These are phyloP conservation scores for Guadua angustifolia DNA, from an alignment of 176 grass and related monocot species.

Conservation along the genomic window DNA sequence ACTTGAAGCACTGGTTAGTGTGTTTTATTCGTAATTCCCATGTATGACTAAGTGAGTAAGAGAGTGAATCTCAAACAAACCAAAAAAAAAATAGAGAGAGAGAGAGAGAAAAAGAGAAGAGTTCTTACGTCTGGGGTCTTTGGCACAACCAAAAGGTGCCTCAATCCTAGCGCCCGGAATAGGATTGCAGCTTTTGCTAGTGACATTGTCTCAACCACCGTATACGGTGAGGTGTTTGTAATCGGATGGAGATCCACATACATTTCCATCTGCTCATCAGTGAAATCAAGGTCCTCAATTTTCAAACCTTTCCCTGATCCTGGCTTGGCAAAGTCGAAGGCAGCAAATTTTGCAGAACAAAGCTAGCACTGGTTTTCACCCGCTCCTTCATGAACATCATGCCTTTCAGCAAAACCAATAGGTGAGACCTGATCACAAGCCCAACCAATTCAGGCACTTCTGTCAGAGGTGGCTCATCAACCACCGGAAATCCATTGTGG, in stretches of 20 bases:
- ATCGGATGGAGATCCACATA: slow-evolving; percentile 83
- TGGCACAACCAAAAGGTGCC: slow-evolving; percentile 80
- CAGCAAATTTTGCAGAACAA: slow-evolving; percentile 53
- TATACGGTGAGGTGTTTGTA: slow-evolving; percentile 85
- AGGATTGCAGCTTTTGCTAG: slow-evolving; percentile 86
- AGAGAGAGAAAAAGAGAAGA: slow-evolving; percentile 13
- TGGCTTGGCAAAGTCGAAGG: slow-evolving; percentile 78
- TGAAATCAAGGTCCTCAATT: slow-evolving; percentile 70
- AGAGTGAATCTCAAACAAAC: neutral
- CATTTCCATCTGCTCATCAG: slow-evolving; percentile 91
- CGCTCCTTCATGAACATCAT: slow-evolving; percentile 70
- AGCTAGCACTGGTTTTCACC: slow-evolving; percentile 51
- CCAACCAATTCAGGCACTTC: slow-evolving; percentile 64
- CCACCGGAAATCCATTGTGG: slow-evolving; percentile 86
- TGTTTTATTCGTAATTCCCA: neutral
- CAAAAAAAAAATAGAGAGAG: neutral
- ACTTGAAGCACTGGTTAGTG: neutral
- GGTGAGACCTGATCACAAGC: slow-evolving; percentile 76
- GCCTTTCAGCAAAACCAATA: slow-evolving; percentile 72
- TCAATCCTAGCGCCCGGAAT: slow-evolving; percentile 71
- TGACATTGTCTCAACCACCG: slow-evolving; percentile 89
- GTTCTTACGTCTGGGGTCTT: slow-evolving; percentile 71
- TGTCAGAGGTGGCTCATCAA: slow-evolving; percentile 73
- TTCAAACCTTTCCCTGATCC: slow-evolving; percentile 83
- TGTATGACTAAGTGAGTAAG: neutral